Base-by-base conservation (phyloP, 495 filamentous ascomycete species). In the Podospora fimiseda region DNA sequence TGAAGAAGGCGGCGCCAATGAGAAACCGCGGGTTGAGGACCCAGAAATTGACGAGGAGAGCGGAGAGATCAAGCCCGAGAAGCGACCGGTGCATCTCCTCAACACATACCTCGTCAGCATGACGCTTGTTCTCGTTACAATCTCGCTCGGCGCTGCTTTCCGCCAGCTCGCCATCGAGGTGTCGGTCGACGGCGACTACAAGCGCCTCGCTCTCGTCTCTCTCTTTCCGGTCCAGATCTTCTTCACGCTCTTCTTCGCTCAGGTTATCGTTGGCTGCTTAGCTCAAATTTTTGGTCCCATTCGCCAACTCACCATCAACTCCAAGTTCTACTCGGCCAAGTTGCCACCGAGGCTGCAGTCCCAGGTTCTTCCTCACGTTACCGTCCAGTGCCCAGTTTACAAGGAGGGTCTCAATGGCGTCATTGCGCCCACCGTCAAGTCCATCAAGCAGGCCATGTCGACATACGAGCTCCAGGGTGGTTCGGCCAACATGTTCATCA, bases 381-480 rank as follows among this genome's bases (percentile, higher is more conserved):
- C 84, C 22, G 80, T 88, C 43, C 84, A 88, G 60, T 83, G 81
- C 55, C 84, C 84, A 14, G 84, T 87, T 11, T 88, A 87, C 72
- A 88, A 87, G 66, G 84, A 87, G 61, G 84, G 84, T 51, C 71
- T 88, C 20, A 53, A 52, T 18, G 79, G 71, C 47, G 83, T 86
- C 63, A 86, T 87, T 63, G 80, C 71, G 16, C 84, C 84, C 5
- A 88, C 84, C 0, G 78, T 88, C 59, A 75, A 76, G 57, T 87
- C 84, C 14, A 76, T 88, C 64, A 87, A 88, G 66, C 75, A 82
- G 57, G 84, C 84, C 45, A 87, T 87, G 60, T 84, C 84, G 37
- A 88, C 86, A 0, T 90, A 90, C 62, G 86, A 90, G 59, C 74
- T 89, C 38, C 86, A 89, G 63, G 86, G 86, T 50, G 86, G 86